Evolutionary conservation across 176 grass and related monocot species (phyloP).

Genomic region (sorghum (Sorghum bicolor)): DNA sequence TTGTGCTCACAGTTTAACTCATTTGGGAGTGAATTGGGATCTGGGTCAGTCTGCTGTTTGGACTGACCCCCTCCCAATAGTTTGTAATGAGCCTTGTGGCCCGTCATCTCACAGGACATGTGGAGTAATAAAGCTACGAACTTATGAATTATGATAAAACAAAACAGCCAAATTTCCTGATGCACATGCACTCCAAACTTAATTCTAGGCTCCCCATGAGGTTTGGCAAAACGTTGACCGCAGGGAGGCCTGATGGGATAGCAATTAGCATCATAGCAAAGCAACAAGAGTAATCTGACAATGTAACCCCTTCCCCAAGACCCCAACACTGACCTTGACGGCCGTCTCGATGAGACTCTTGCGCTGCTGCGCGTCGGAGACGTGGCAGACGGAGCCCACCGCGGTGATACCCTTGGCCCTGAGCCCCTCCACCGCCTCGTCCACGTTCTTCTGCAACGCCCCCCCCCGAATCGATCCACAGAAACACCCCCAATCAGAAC

Average conservation of each 20-base stretch:
- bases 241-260: background rate
- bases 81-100: background rate
- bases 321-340: conserved; percentile 48
- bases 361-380: conserved; percentile 72
- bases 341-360: conserved; percentile 71
- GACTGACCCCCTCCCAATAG: background rate
- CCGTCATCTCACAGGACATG: background rate
- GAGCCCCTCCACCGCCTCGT: conserved; percentile 69
- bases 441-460: conserved; percentile 77
- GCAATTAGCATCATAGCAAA: background rate
- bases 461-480: background rate
- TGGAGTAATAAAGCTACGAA: background rate
- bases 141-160: background rate
- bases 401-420: conserved; percentile 66
- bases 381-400: conserved; percentile 75
- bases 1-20: background rate
- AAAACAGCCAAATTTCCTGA: background rate
- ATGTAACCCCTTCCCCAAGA: background rate
- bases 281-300: background rate
- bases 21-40: background rate
- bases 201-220: background rate
- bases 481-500: background rate
- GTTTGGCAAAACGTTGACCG: background rate
- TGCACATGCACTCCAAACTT: background rate
- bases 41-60: background rate